phyloP scores from a whole-genome alignment of 1,284 basidiomycete genomes.

The Exobasidium rhododendri region DNA sequence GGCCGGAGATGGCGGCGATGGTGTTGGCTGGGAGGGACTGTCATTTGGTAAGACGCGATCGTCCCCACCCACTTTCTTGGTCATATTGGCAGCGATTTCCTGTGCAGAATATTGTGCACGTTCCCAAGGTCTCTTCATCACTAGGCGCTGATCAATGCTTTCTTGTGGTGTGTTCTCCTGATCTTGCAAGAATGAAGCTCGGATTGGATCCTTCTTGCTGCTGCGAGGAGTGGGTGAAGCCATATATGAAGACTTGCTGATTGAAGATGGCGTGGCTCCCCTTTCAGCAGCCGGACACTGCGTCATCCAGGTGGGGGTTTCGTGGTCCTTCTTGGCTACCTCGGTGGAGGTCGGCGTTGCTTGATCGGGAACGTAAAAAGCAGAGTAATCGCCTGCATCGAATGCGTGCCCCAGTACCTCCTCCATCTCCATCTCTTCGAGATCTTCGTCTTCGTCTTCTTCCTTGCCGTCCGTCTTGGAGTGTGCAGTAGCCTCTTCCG shows the following conservation, averaged over 20 bases:
- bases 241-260: no score
- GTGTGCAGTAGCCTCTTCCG: neutral
- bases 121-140: neutral
- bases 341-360: neutral
- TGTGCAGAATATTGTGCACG: no score
- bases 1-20: no score
- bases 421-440: constrained; percentile 12
- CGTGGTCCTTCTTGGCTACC: neutral
- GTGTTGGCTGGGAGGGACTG: no score
- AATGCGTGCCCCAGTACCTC: constrained; percentile 3
- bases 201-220: no score
- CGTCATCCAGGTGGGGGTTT: neutral
- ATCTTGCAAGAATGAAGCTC: no score
- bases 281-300: neutral
- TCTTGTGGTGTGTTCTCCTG: no score
- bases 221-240: no score
- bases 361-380: neutral
- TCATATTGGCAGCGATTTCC: no score
- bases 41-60: no score
- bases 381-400: constrained; percentile 6
- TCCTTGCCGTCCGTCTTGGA: constrained; percentile 14
- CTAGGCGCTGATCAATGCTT: constrained; percentile 13
- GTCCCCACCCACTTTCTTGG: no score
- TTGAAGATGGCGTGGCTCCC: no score
- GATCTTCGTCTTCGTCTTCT: constrained; percentile 20